Base-by-base conservation (phyloP, 75 land plant genomes). In the Selaginella moellendorffii region DNA sequence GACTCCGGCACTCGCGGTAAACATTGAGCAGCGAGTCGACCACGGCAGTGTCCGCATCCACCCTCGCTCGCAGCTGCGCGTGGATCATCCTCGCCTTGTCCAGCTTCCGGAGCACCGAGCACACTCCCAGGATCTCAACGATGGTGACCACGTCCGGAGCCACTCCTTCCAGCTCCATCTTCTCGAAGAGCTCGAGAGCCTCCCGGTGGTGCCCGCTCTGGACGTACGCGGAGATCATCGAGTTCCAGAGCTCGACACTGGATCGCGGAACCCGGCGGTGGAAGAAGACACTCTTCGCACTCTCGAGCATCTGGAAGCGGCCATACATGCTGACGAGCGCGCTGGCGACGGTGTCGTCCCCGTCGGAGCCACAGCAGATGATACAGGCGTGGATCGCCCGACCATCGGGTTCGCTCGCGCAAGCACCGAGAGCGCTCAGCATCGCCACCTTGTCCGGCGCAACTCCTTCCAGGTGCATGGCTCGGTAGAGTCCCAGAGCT, bases 391-490 rank as follows among this genome's bases (percentile, higher is more conserved):
- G 24, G 9, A 56, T n/a, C 21, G 5, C 59, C n/a, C n/a, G 8
- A 25, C 21, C 23, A 56, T 56, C 59, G 5, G 59, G 8, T 21
- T 8, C 9, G 21, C 19, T 56, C 21, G 59, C n/a, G 59, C 59
- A 56, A 21, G 59, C 8, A 56, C 24, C 24, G 5, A 56, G 59
- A 25, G n/a, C n/a, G n/a, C 59, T 24, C 8, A 25, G 25, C 8
- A 56, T 8, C 5, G 59, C n/a, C 5, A 56, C 21, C 21, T 56
- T 19, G n/a, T 56, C 59, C 2, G 59, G 59, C 19, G 5, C n/a
- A 9, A 56, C 59, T 5, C 59, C 59, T 56, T 56, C 24, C 59
- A 56, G 9, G 21, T 24, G 59, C 59, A 56, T 56, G 59, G 2
- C 24, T 8, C 24, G 19, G 21, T 21, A 56, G 9, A 56, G 24